phyloP scores from a whole-genome alignment of 257 asterid species.

The Echium plantagineum region DNA sequence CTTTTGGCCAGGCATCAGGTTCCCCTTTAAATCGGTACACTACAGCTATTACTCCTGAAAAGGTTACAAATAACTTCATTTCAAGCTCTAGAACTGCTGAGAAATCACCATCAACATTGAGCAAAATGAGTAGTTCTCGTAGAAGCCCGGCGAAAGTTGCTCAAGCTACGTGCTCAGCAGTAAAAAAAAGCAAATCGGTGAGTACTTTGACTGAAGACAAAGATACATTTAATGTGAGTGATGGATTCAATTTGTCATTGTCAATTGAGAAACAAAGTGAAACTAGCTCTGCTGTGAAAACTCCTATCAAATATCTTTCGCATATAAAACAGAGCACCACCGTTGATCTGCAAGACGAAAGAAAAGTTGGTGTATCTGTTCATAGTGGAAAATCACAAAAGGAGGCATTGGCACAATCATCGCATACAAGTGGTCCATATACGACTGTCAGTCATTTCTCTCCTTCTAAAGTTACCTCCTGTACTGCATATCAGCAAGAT shows the following conservation, averaged over 20 bases:
- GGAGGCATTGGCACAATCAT: background rate
- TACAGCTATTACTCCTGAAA: conserved; percentile 17
- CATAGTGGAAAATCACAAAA: conserved; percentile 30
- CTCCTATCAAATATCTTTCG: conserved; percentile 17
- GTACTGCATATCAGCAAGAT: background rate
- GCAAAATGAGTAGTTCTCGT: conserved; percentile 18
- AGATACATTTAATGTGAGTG: conserved; percentile 16
- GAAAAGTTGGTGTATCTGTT: conserved; percentile 24
- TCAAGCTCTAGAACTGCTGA: conserved; percentile 28
- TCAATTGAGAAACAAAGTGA: conserved; percentile 18
- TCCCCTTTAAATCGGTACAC: conserved; percentile 16
- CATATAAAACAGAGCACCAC: conserved; percentile 25
- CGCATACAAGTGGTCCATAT: background rate
- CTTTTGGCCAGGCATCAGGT: conserved; percentile 24
- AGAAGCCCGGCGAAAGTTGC: conserved; percentile 24
- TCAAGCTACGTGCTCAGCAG: conserved; percentile 26
- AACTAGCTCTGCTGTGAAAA: conserved; percentile 13
- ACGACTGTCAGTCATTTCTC: background rate
- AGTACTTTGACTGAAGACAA: conserved; percentile 19
- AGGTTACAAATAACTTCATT: conserved; percentile 16
- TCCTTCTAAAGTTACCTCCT: background rate
- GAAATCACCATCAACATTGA: conserved; percentile 32
- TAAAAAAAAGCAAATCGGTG: conserved; percentile 20
- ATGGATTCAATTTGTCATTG: conserved; percentile 21
- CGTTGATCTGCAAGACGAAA: conserved; percentile 24